Evolutionary conservation across 148 eudicot genomes (phyloP), one percentile per base, ranked within the genome.

Genomic region (Pouteria glomerata): DNA sequence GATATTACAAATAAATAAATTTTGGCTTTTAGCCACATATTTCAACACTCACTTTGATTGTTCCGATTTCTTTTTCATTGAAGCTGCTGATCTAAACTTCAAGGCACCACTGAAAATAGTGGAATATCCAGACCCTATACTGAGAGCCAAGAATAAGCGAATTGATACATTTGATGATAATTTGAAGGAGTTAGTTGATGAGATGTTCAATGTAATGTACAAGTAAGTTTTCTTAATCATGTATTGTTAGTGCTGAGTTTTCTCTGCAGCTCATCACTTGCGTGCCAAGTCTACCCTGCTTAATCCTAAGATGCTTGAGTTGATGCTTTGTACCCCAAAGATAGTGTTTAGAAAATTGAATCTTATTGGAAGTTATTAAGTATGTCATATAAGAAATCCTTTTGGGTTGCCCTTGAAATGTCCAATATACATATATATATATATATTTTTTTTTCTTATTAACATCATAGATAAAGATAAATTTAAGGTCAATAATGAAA

Each of bases 201-300:
- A 92, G 70, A 96, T 96, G 99, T 96, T 92, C 57, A 87, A 92
- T 73, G 79, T 90, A 53, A 96, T 96, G 99, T 96, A 96, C 87
- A 92, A 73, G 99, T 92, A 63, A 85, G 84, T 70, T 74, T 69
- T 59, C 13, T 30, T 23, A 27, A 45, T 51, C 26, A 10, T 6
- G 1, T 58, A n/a, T 21, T 57, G 21, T 19, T 4, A 1, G 11
- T 19, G 3, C n/a, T n/a, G 15, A 18, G 2, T 8, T 3, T 24
- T 3, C 27, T 59, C 29, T 35, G 5, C 44, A 12, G 6, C 11
- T 71, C 10, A 39, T 39, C 44, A 39, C 10, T 39, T 39, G 44
- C 44, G 5, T 39, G 44, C 5, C 44, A 4, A 39, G 44, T 39
- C 44, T 39, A 39, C n/a, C n/a, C n/a, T n/a, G n/a, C n/a, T n/a